Evolutionary conservation across 345 rosid genomes (phyloP), one percentile per base, ranked within the genome.

Genomic region (Trapa bicornis): DNA sequence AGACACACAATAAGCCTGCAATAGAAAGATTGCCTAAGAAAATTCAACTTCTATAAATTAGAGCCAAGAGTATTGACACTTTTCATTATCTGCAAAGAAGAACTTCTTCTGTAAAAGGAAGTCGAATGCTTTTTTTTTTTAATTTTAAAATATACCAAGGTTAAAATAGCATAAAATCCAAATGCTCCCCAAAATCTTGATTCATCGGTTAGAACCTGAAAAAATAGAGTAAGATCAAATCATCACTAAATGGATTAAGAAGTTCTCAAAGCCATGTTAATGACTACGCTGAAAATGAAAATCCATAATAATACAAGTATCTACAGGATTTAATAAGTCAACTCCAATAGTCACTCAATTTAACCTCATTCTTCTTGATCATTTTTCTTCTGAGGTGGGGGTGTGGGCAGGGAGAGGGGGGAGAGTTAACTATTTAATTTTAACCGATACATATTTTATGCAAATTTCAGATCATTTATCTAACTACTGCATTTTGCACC

Each of bases 111-210:
- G 48, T 13, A 45, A 4, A 50, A 53, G 32, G 64, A 70, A 70
- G 67, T 16, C 29, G 17, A 16, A 69, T 47, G 15, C 33, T 43
- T 38, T 4, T 15, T 3, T 1, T 12, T 33, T 43, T 38, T 4
- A 6, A 33, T 61, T 15, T 54, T 53, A 63, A 43, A 39, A 65
- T 86, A 66, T 89, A 94, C 97, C 89, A 81, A 75, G 69, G 96
- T 87, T 15, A 85, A 37, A 64, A 69, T 68, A 70, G 96, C 86
- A 77, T 87, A 89, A 70, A 87, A 82, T 32, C 95, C 97, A 80
- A 86, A 86, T 68, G 99, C 93, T 80, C 99, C 99, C 97, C 99
- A 94, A 82, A 91, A 94, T 77, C 96, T 78, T 67, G 91, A 94
- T 79, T 91, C 90, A 77, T 85, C 79, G 47, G 82, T 83, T 68